phyloP scores from a whole-genome alignment of 1,284 basidiomycete genomes.

The Austroboletus niveus region DNA sequence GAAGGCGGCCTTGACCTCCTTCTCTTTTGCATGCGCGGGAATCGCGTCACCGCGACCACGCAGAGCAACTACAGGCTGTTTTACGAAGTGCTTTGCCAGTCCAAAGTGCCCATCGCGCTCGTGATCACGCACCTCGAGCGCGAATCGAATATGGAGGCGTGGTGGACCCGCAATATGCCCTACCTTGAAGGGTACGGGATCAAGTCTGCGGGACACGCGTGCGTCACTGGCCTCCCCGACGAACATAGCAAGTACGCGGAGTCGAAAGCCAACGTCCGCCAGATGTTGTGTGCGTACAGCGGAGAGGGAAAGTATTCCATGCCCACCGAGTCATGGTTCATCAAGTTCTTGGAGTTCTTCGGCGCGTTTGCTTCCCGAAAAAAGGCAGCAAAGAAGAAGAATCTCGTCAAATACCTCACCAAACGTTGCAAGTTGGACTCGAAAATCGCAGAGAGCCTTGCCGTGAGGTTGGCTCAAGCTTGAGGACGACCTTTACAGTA shows the following conservation, averaged over 20 bases:
- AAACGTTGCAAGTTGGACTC: slow-evolving; percentile 23
- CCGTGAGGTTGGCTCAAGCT: slow-evolving; percentile 6
- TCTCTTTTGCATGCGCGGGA: slow-evolving; percentile 36
- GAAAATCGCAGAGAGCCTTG: slow-evolving; percentile 15
- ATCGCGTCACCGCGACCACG: slow-evolving; percentile 30
- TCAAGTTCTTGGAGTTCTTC: slow-evolving; percentile 22
- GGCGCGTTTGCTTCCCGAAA: slow-evolving; percentile 9
- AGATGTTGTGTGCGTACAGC: slow-evolving; percentile 12
- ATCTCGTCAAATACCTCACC: slow-evolving; percentile 20
- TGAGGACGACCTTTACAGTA: neutral
- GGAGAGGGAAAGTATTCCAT: slow-evolving; percentile 19
- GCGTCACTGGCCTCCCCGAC: slow-evolving; percentile 33
- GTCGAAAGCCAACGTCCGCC: slow-evolving; percentile 17
- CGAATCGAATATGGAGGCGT: slow-evolving; percentile 32
- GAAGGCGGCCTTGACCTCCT: slow-evolving; percentile 36
- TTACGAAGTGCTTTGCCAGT: slow-evolving; percentile 32
- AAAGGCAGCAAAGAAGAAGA: slow-evolving; percentile 13
- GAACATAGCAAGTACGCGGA: slow-evolving; percentile 16
- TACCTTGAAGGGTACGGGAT: slow-evolving; percentile 25
- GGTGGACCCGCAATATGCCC: slow-evolving; percentile 26
- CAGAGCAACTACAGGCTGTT: slow-evolving; percentile 38
- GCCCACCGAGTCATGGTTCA: slow-evolving; percentile 26
- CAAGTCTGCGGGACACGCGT: slow-evolving; percentile 30
- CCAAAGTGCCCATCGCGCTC: slow-evolving; percentile 34
- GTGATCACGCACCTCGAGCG: slow-evolving; percentile 37